phyloP scores from a whole-genome alignment of 1,284 basidiomycete genomes.

The Ustilago esculenta region DNA sequence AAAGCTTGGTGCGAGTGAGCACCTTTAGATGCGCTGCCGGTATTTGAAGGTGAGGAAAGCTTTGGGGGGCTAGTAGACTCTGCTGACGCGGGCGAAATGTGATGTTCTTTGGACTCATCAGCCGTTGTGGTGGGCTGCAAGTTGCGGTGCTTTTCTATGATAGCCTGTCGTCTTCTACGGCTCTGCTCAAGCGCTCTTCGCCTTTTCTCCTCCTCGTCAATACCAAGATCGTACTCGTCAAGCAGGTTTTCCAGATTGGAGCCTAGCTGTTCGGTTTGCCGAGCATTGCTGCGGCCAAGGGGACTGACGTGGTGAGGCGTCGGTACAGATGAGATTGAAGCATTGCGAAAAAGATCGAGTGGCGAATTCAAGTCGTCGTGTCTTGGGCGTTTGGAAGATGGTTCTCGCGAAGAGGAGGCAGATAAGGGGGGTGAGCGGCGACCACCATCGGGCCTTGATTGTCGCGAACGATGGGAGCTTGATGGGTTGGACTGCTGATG shows the following conservation, averaged over 20 bases:
- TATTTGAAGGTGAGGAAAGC: not conserved
- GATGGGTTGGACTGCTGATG: constrained; percentile 13
- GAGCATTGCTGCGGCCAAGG: not conserved
- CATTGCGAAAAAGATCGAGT: not conserved
- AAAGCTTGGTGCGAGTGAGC: constrained; percentile 1
- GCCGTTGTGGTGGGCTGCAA: not conserved
- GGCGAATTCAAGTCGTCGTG: not conserved
- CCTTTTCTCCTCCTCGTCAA: constrained; percentile 28
- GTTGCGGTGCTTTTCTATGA: constrained; percentile 36
- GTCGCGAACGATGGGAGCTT: constrained; percentile 2
- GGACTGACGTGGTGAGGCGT: not conserved
- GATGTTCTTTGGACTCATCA: not conserved
- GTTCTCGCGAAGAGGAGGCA: constrained; percentile 5
- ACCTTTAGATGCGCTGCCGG: too few species aligned
- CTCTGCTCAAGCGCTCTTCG: constrained; percentile 47
- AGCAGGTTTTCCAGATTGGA: constrained; percentile 15
- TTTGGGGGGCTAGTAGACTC: not conserved
- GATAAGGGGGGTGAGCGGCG: constrained; percentile 3
- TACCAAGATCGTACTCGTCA: constrained; percentile 30
- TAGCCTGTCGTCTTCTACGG: constrained; percentile 46
- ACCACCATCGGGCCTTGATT: not conserved
- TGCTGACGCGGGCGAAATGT: too few species aligned
- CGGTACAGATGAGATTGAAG: not conserved
- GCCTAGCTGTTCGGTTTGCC: not conserved
- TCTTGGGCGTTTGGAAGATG: constrained; percentile 14